Percentiles rank a stretch among this genome's conserved stretches.
Evolutionary conservation across 2,329 filamentous ascomycete genomes (phyloP).

Genomic region (Verticillium albo-atrum): DNA sequence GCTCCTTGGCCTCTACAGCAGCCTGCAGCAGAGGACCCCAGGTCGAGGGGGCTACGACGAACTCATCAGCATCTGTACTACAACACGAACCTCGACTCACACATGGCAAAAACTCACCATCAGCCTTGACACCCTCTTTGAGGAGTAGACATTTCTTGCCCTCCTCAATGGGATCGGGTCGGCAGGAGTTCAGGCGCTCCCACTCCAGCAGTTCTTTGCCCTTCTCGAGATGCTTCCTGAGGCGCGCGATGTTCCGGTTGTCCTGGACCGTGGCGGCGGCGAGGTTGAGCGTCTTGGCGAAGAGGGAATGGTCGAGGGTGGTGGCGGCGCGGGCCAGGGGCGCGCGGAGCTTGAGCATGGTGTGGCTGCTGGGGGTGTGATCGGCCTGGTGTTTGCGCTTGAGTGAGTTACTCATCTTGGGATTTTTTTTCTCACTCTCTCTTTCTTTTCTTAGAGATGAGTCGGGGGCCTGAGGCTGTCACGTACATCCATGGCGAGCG

Average conservation of each 20-base stretch:
- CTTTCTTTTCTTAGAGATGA: no score
- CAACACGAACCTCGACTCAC: no score
- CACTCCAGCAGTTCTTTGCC: constrained; percentile 62
- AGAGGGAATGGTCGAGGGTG: constrained; percentile 77
- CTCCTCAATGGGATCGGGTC: constrained; percentile 54
- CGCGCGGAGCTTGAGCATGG: constrained; percentile 65
- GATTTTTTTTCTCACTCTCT: not conserved
- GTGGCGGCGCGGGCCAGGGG: constrained; percentile 77
- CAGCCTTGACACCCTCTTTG: constrained; percentile 48
- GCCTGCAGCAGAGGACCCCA: constrained; percentile 70
- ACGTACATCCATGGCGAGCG: not conserved
- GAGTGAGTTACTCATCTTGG: not conserved
- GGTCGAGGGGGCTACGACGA: constrained; percentile 60
- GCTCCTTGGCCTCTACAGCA: constrained; percentile 61
- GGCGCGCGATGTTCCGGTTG: constrained; percentile 67
- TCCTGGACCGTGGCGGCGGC: constrained; percentile 76
- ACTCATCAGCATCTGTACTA: no score
- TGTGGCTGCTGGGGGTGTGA: not conserved
- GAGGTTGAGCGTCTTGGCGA: constrained; percentile 70
- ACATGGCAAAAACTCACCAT: constrained; percentile 38
- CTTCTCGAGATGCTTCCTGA: constrained; percentile 61
- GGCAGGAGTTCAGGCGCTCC: constrained; percentile 60
- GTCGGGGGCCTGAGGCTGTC: not conserved
- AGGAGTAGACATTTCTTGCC: constrained; percentile 61
- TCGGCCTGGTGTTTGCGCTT: not conserved